Conservation (phyloP, 768 basidiomycete species). For the Boletus subparvulus region DNA sequence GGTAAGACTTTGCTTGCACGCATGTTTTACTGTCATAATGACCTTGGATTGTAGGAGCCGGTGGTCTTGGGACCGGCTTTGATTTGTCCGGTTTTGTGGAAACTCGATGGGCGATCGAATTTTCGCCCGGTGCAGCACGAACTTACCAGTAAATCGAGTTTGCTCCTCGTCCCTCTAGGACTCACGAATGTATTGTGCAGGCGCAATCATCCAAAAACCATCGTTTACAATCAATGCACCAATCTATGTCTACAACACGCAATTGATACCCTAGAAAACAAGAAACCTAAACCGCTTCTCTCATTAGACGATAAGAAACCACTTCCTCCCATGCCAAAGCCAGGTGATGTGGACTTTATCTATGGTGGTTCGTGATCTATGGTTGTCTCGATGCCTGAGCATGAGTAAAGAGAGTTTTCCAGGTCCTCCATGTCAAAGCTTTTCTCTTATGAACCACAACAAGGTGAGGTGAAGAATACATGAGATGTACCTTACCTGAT, state of each 20-base stretch:
- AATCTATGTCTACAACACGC: conserved; percentile 61
- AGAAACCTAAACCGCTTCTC: conserved; percentile 38
- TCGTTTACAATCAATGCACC: conserved; percentile 64
- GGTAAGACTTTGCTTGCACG: conserved; percentile 39
- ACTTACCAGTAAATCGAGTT: conserved; percentile 52
- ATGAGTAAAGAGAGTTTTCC: neutral
- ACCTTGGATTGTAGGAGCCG: conserved; percentile 52
- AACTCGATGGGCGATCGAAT: conserved; percentile 70
- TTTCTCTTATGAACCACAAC: conserved; percentile 60
- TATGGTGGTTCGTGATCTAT: conserved; percentile 55
- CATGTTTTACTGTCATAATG: neutral
- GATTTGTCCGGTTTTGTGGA: conserved; percentile 59
- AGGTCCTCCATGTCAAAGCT: conserved; percentile 80
- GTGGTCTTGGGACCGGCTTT: conserved; percentile 70
- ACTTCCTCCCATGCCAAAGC: conserved; percentile 51
- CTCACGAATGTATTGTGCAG: conserved; percentile 35
- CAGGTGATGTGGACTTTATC: conserved; percentile 66
- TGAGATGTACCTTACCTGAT: neutral
- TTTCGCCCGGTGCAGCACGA: conserved; percentile 57
- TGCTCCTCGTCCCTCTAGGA: neutral
- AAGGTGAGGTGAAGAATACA: conserved; percentile 41
- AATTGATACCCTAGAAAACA: conserved; percentile 45
- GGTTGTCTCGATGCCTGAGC: neutral
- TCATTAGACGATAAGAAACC: conserved; percentile 41
- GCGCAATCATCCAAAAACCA: conserved; percentile 56